Conservation (phyloP, 352 stramenopile species). For the Pythium phragmitis region DNA sequence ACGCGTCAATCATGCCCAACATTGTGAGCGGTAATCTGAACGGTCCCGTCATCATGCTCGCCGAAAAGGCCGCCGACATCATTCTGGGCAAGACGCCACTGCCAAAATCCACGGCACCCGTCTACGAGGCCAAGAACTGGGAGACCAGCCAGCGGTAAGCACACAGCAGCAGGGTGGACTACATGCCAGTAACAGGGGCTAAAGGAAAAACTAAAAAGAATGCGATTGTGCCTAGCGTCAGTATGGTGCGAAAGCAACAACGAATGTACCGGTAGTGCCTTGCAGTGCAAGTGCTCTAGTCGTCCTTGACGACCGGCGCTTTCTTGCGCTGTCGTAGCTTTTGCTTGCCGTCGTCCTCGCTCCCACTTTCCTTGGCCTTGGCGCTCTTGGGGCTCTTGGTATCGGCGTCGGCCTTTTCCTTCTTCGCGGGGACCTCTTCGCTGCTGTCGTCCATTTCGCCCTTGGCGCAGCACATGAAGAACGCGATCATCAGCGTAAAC, state of each 20-base stretch:
- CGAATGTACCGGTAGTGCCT: not conserved
- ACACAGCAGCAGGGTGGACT: not conserved
- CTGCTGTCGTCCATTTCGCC: slow-evolving; percentile 31
- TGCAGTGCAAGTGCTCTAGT: slow-evolving; percentile 12
- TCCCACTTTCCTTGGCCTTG: slow-evolving; percentile 27
- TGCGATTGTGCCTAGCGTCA: not conserved
- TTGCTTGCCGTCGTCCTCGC: slow-evolving; percentile 30
- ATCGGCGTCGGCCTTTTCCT: slow-evolving; percentile 1
- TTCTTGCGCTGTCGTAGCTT: slow-evolving; percentile 84
- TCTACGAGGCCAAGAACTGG: slow-evolving; percentile 77
- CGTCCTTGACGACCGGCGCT: slow-evolving; percentile 65
- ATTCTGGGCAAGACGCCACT: slow-evolving; percentile 79
- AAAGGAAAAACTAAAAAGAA: slow-evolving; percentile 8
- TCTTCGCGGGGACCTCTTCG: slow-evolving; percentile 24
- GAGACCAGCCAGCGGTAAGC: slow-evolving; percentile 67
- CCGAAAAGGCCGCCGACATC: slow-evolving; percentile 92
- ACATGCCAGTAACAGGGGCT: not conserved
- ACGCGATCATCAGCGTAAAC: slow-evolving; percentile 42
- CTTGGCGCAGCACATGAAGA: slow-evolving; percentile 65
- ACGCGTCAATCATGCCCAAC: slow-evolving; percentile 94
- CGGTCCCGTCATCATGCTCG: slow-evolving; percentile 92
- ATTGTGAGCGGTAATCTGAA: slow-evolving; percentile 95
- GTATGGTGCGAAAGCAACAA: slow-evolving; percentile 1
- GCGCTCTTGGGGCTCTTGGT: not conserved
- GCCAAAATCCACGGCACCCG: slow-evolving; percentile 65